Conservation (phyloP, 805 yeast species). For the Cyberlindnera euphorbiiphila region DNA sequence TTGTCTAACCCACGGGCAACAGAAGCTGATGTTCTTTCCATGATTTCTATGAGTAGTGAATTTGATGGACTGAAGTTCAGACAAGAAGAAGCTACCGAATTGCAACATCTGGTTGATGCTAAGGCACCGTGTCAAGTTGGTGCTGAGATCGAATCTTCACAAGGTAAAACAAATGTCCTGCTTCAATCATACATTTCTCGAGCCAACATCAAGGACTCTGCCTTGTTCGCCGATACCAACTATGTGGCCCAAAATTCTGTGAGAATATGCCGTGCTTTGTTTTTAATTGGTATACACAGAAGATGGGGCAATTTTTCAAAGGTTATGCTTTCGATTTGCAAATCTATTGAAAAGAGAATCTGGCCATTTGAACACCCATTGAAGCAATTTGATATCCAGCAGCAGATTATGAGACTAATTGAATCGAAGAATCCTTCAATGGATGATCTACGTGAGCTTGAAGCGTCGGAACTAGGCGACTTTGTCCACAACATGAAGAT, state of each 20-base stretch:
- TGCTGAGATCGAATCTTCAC: slow-evolving; percentile 68
- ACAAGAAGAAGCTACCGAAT: slow-evolving; percentile 80
- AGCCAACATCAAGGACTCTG: slow-evolving; percentile 67
- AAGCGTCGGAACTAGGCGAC: slow-evolving; percentile 77
- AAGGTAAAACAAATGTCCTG: slow-evolving; percentile 82
- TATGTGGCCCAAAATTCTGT: slow-evolving; percentile 96
- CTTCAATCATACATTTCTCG: slow-evolving; percentile 86
- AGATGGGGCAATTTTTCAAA: slow-evolving; percentile 86
- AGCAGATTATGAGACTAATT: slow-evolving; percentile 55
- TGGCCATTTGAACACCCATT: slow-evolving; percentile 94
- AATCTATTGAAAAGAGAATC: slow-evolving; percentile 74
- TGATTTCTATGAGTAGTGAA: slow-evolving; percentile 89
- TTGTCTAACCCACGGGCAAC: slow-evolving; percentile 80
- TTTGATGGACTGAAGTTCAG: slow-evolving; percentile 87
- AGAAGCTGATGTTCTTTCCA: slow-evolving; percentile 86
- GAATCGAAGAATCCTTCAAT: slow-evolving; percentile 63
- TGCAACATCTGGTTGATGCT: slow-evolving; percentile 54
- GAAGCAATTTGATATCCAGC: slow-evolving; percentile 79
- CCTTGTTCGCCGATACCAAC: slow-evolving; percentile 79
- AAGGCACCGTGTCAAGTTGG: slow-evolving; percentile 79
- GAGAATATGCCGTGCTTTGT: slow-evolving; percentile 88
- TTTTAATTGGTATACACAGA: slow-evolving; percentile 80
- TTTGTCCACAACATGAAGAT: slow-evolving; percentile 76
- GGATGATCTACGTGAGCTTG: slow-evolving; percentile 70
- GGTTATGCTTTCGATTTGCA: slow-evolving; percentile 75